Base-by-base conservation (phyloP, 805 yeast genomes). In the Candida glaebosa region DNA sequence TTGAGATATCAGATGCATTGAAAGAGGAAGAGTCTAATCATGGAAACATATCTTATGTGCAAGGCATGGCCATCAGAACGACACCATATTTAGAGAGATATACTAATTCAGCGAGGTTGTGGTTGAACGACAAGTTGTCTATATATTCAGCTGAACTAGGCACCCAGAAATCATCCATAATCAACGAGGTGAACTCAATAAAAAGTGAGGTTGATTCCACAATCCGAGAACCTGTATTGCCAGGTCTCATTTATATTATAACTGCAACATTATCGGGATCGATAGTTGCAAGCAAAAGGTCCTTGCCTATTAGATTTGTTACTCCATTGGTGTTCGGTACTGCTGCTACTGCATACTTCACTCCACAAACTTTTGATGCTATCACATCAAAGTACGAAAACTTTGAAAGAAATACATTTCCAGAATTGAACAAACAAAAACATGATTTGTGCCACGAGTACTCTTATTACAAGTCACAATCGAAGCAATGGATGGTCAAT, bases 261-360 rank as follows among this genome's bases (percentile, higher is more conserved):
- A 79, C 85, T 0, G 66, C 74, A 4, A 60, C 81, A 3, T 71
- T 82, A 46, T 52, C 78, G 2, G 84, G 84, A 9, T 78, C 84
- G 2, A 75, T 82, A 42, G 45, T 77, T 25, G 76, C 69, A 12
- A 67, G 70, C 43, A 73, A 66, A 46, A 67, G 76, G 49, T 51
- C 73, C 1, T 56, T 79, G 7, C 77, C 78, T 1, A 28, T 73
- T 4, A 68, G 87, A 48, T 75, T 79, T 46, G 25, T 73, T 3
- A 60, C 78, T 3, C 86, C 87, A 1, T 38, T 75, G 12, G 38
- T 67, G 0, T 69, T 79, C 47, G 84, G 82, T 24, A 56, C 68
- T 12, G 61, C 54, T n/a, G 49, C 64, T 16, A 65, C 65, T 14
- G 65, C 71, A 4, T 73, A 75, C 54, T 67, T 69, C 56, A 71